Conservation (phyloP, 225 moss, liverwort and hornwort genomes). For the Pleurozium schreberi region DNA sequence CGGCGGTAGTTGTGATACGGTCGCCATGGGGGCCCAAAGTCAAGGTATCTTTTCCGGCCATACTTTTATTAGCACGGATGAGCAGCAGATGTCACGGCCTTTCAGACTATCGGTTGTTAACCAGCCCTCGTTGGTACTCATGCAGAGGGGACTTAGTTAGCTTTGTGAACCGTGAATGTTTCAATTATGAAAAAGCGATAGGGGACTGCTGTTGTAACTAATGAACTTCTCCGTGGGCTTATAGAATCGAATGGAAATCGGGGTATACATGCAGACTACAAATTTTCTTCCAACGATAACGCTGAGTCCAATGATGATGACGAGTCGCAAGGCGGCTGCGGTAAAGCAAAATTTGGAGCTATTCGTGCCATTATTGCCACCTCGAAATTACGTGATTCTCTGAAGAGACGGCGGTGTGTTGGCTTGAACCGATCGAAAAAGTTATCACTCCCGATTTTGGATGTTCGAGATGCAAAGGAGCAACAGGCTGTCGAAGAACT, state of each 20-base stretch:
- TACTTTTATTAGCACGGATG: background rate
- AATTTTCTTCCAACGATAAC: slow-evolving; percentile 2
- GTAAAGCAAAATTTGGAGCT: slow-evolving; percentile 39
- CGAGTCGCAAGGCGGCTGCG: slow-evolving; percentile 10
- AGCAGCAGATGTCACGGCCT: background rate
- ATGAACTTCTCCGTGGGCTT: background rate
- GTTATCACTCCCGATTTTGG: slow-evolving; percentile 40
- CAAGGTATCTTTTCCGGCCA: slow-evolving; percentile 8
- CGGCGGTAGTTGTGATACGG: background rate
- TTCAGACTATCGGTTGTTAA: background rate
- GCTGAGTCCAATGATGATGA: slow-evolving; percentile 22
- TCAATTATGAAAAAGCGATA: background rate
- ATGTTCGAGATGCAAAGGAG: slow-evolving; percentile 43
- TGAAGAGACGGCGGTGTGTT: slow-evolving; percentile 26
- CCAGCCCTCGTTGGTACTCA: background rate
- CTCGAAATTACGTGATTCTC: slow-evolving; percentile 27
- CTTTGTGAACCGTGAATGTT: background rate
- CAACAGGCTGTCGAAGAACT: slow-evolving; percentile 40
- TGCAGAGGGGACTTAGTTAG: background rate
- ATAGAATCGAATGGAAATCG: slow-evolving; percentile 14
- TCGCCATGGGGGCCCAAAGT: slow-evolving; percentile 26
- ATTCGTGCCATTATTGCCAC: slow-evolving; percentile 40
- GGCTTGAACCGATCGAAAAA: slow-evolving; percentile 14
- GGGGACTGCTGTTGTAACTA: background rate
- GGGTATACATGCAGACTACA: slow-evolving; percentile 4